These are phyloP conservation scores for Apiospora rasikravindrae DNA, from an alignment of 2,329 filamentous ascomycete genomes.

Conservation along the genomic window DNA sequence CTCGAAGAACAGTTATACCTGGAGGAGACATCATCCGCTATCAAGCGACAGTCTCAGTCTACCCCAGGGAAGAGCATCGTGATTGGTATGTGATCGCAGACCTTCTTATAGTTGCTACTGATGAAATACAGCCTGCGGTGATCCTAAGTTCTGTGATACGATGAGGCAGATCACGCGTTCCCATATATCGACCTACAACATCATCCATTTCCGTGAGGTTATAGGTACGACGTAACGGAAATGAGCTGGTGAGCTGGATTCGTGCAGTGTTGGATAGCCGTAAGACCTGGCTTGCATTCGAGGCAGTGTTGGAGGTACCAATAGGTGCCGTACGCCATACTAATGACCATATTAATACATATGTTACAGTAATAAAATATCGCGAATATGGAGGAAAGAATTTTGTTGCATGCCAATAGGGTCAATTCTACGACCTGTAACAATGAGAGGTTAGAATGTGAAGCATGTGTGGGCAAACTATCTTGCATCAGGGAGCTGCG, in stretches of 20 bases:
- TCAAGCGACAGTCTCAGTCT: not conserved
- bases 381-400: too few species aligned
- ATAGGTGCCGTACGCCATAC: not conserved
- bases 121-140: not conserved
- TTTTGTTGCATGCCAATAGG: too few species aligned
- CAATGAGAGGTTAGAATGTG: not conserved
- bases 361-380: not conserved
- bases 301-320: not conserved
- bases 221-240: not conserved
- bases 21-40: conserved; percentile 2
- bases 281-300: not conserved
- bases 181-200: not conserved
- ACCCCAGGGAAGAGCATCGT: not conserved
- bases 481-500: not conserved
- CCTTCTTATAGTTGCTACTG: not conserved
- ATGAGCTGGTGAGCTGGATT: not conserved
- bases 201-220: not conserved
- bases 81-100: not conserved
- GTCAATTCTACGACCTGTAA: too few species aligned
- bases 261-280: not conserved
- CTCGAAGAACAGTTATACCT: not conserved
- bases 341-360: not conserved
- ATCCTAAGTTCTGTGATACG: not conserved
- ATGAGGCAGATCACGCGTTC: not conserved
- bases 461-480: not conserved